Evolutionary conservation across 805 yeast genomes (phyloP).

Genomic region (Candida koratica): DNA sequence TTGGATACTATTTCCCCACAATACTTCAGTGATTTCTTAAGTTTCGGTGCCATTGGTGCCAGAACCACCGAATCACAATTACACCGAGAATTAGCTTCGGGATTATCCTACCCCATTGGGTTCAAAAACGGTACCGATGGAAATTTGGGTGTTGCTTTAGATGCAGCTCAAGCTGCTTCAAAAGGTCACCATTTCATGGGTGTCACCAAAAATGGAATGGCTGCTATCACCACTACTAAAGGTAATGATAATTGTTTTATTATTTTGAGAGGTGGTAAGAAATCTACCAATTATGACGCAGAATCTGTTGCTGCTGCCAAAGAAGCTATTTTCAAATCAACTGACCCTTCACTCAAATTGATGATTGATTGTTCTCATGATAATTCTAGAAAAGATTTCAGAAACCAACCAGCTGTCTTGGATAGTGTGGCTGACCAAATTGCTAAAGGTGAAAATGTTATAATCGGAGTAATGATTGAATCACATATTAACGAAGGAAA

Average conservation of each 20-base stretch:
- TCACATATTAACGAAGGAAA: conserved; percentile 88
- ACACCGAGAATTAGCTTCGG: conserved; percentile 95
- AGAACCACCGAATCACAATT: conserved; percentile 98
- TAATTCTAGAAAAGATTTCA: conserved; percentile 84
- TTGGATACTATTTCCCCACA: conserved; percentile 97
- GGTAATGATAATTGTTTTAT: conserved; percentile 90
- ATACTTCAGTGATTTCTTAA: conserved; percentile 86
- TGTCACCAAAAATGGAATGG: conserved; percentile 94
- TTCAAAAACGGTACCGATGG: conserved; percentile 99
- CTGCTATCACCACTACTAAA: conserved; percentile 92
- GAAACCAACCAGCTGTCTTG: conserved; percentile 90
- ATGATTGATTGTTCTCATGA: conserved; percentile 99
- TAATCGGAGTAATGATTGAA: conserved; percentile 97
- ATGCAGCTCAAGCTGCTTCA: conserved; percentile 88
- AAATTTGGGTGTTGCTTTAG: conserved; percentile 87
- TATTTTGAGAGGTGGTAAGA: conserved; percentile 92
- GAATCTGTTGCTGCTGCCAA: conserved; percentile 66
- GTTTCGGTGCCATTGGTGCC: conserved; percentile 98
- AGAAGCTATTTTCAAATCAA: conserved; percentile 50
- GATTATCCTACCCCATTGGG: conserved; percentile 95
- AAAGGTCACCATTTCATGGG: conserved; percentile 92
- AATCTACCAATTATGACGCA: conserved; percentile 85
- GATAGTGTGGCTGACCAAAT: conserved; percentile 75
- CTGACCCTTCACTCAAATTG: conserved; percentile 57
- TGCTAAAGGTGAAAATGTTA: conserved; percentile 62